Base-by-base conservation (phyloP, 1,139 yeast genomes). In the Scheffersomyces illinoinensis region DNA sequence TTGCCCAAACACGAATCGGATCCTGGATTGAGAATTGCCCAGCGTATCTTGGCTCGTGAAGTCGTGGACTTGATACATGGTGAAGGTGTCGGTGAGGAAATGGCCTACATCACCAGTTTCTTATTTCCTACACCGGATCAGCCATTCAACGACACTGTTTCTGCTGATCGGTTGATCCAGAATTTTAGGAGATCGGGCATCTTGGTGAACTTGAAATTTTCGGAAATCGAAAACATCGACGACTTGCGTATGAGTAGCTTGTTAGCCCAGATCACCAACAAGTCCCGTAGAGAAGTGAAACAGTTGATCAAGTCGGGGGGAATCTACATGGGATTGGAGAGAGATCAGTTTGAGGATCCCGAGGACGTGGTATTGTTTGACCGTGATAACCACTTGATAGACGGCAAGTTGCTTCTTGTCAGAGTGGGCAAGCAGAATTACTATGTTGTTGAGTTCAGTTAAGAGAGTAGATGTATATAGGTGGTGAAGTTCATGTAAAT, bases 61-160 rank as follows among this genome's bases (percentile, higher is more conserved):
- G 90, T 93, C 53, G 90, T 95, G 5, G 97, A 91, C 66, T 79
- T 95, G 68, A 82, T 95, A 48, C 98, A 93, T 72, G 99, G 98
- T 0, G 79, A 79, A 12, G 96, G 95, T 0, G 79, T 83, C 5
- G 96, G 97, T 2, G 81, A 83, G 46, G 82, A 85, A 57, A 89
- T 92, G 68, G 85, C 87, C 10, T 77, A 81, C 53, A 82, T 89
- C 24, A 86, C 95, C 3, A 79, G 87, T 5, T 83, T 90, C 60
- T 71, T 91, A 55, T 91, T 88, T 71, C 91, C 91, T 3, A 77
- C 84, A 1, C 85, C 85, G 6, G 84, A 81, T 54, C 82, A 79
- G 58, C 82, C 85, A 8, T 79, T 79, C 62, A 73, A 79, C 66
- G 82, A 81, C 33, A 77, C 76, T 17, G 70, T 82, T 7, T 71